phyloP scores from a whole-genome alignment of 1,284 basidiomycete species.

The Tausonia pullulans region DNA sequence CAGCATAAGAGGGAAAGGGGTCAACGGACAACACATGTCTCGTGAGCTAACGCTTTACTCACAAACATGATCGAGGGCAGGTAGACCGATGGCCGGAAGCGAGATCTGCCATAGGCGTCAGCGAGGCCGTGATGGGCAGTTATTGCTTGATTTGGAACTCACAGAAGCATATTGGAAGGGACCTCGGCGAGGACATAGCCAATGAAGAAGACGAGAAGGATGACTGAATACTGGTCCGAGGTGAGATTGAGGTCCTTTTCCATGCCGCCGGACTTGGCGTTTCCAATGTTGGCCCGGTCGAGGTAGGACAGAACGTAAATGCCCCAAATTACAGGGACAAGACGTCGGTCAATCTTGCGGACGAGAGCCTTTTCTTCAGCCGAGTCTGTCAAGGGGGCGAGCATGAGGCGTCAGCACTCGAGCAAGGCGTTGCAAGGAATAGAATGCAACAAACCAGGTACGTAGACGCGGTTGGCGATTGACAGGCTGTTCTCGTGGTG shows the following conservation, averaged over 20 bases:
- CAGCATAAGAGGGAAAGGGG: neutral
- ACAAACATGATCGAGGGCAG: constrained; percentile 3
- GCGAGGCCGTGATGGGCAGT: too few species aligned
- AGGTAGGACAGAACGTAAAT: constrained; percentile 34
- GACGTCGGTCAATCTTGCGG: neutral
- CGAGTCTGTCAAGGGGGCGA: neutral
- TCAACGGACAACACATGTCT: neutral
- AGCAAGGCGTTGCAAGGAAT: too few species aligned
- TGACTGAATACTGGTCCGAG: constrained; percentile 31
- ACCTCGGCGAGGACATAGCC: constrained; percentile 13
- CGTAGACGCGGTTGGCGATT: neutral
- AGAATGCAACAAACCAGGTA: neutral
- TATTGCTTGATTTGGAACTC: too few species aligned
- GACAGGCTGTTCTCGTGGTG: too few species aligned
- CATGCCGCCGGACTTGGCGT: constrained; percentile 29
- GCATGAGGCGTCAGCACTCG: too few species aligned
- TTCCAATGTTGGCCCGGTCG: constrained; percentile 32
- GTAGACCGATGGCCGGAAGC: constrained; percentile 7
- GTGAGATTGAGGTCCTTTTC: constrained; percentile 28
- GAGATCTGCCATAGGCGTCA: neutral
- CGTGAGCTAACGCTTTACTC: neutral
- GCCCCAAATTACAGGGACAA: constrained; percentile 28
- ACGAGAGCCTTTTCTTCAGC: neutral
- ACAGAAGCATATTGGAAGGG: constrained; percentile 4
- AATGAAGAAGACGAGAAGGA: constrained; percentile 22